These are phyloP conservation scores for Hypoxylon fuscum DNA, from an alignment of 495 filamentous ascomycete species.

Conservation along the genomic window DNA sequence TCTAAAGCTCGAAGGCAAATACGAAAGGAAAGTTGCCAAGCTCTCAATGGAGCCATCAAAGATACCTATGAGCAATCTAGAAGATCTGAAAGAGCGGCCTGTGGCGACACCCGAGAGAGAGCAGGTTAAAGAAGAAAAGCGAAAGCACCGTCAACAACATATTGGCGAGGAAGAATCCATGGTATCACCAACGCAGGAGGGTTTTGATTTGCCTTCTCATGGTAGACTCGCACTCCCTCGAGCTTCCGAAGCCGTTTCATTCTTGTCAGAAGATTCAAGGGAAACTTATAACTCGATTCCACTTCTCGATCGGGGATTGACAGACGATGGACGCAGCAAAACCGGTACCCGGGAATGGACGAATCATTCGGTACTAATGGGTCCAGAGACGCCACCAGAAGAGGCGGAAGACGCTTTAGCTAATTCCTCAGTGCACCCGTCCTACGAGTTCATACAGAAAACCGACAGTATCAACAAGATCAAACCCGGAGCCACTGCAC, in stretches of 20 bases:
- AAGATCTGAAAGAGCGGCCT: slow-evolving; percentile 15
- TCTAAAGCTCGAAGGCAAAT: slow-evolving; percentile 92
- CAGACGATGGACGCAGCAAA: slow-evolving; percentile 61
- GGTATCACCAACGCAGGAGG: slow-evolving; percentile 31
- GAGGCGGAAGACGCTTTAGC: slow-evolving; percentile 41
- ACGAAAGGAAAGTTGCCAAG: slow-evolving; percentile 61
- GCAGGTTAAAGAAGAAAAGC: slow-evolving; percentile 52
- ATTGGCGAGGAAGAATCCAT: slow-evolving; percentile 49
- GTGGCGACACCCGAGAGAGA: slow-evolving; percentile 31
- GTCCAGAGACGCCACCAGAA: slow-evolving; percentile 42
- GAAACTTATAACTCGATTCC: slow-evolving; percentile 80
- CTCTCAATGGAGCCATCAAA: slow-evolving; percentile 50
- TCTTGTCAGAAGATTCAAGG: slow-evolving; percentile 57
- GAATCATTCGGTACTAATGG: slow-evolving; percentile 55
- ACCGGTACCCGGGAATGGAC: slow-evolving; percentile 55
- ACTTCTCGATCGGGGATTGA: slow-evolving; percentile 76
- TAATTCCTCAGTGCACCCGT: slow-evolving; percentile 46
- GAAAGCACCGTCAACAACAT: slow-evolving; percentile 58
- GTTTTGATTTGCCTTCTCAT: slow-evolving; percentile 15
- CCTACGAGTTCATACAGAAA: slow-evolving; percentile 60
- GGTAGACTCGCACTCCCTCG: slow-evolving; percentile 27
- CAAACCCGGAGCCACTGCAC: slow-evolving; percentile 36
- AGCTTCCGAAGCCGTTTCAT: slow-evolving; percentile 51
- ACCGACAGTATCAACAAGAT: slow-evolving; percentile 55
- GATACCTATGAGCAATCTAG: slow-evolving; percentile 23